Base-by-base conservation (phyloP, 139 green algal species). In the Eudorina sp. region DNA sequence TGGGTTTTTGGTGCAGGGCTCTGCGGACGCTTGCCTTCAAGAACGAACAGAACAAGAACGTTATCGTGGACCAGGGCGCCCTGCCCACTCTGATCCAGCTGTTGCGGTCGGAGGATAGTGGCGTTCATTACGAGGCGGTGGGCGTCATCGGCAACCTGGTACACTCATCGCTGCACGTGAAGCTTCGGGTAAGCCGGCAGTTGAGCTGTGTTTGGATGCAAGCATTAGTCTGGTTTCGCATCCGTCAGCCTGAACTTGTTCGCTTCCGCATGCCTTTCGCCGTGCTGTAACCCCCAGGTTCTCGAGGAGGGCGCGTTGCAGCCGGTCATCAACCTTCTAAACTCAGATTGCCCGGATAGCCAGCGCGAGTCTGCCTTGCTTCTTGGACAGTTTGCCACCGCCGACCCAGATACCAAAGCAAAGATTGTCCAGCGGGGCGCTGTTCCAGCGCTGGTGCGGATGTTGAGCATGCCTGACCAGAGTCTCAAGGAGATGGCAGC, bases 111-210 rank as follows among this genome's bases (percentile, higher is more conserved):
- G 96, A 99, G 51, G 98, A 99, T 90, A 64, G 85, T 45, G 94
- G 92, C 21, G 92, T 96, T 70, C 98, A 99, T 90, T 99, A 99
- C 82, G 98, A 99, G 92, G 98, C 98, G 41, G 97, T 99, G 19
- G 98, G 98, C 14, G 98, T 99, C 14, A 97, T 99, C 38, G 97
- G 97, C 78, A 99, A 99, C 89, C 93, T 99, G 19, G 98, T 99
- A 77, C 98, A 99, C 92, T 89, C 75, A 6, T 88, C 76, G 19
- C 77, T 89, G 64, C 76, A 93, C 36, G 92, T 95, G 66, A 95
- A 95, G 86, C 90, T 87, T 1, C 40, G 41, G 70, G 70, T 79
- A 68, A 36, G 13, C 13, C 13, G 51, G 13, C 51, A 58, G 13
- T 25, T 13, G 51, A 58, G n/a, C n/a, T n/a, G n/a, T n/a, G n/a